Percentiles rank a stretch among this genome's conserved stretches.
Conservation (phyloP, 192 early-diverging fungal species). For the Coemansia sp. region DNA sequence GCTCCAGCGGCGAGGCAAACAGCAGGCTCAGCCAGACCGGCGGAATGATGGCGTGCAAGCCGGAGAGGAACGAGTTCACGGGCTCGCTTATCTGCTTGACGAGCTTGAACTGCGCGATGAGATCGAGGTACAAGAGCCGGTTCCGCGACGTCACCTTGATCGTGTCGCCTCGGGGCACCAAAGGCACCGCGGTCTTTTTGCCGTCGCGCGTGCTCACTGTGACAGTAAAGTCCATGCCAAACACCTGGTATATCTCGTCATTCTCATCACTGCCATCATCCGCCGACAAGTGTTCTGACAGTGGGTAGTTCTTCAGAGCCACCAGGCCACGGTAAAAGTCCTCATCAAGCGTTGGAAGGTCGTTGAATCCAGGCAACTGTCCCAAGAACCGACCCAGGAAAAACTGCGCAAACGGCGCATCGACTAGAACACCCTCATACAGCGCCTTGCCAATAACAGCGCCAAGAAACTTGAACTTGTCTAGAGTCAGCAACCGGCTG, state of each 20-base stretch:
- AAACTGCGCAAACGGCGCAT: constrained; percentile 81
- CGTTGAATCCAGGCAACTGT: constrained; percentile 71
- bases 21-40: constrained; percentile 80
- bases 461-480: constrained; percentile 75
- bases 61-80: constrained; percentile 80
- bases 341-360: constrained; percentile 77
- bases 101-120: constrained; percentile 85
- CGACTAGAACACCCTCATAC: constrained; percentile 84
- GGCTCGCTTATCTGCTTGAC: constrained; percentile 78
- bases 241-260: constrained; percentile 61
- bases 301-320: constrained; percentile 69
- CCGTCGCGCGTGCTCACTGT: constrained; percentile 57
- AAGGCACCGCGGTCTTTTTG: constrained; percentile 57
- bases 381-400: constrained; percentile 78
- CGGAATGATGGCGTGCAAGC: constrained; percentile 84
- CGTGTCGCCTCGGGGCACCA: constrained; percentile 75
- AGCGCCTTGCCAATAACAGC: constrained; percentile 83
- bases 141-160: constrained; percentile 85
- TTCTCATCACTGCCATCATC: constrained; percentile 58
- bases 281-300: neutral
- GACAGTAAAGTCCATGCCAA: constrained; percentile 68
- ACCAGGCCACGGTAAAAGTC: constrained; percentile 76
- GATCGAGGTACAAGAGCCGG: constrained; percentile 83
- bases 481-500: constrained; percentile 47
- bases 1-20: constrained; percentile 87